Conservation (phyloP, 148 eudicot genomes). For the Tetragonia tetragonoides region DNA sequence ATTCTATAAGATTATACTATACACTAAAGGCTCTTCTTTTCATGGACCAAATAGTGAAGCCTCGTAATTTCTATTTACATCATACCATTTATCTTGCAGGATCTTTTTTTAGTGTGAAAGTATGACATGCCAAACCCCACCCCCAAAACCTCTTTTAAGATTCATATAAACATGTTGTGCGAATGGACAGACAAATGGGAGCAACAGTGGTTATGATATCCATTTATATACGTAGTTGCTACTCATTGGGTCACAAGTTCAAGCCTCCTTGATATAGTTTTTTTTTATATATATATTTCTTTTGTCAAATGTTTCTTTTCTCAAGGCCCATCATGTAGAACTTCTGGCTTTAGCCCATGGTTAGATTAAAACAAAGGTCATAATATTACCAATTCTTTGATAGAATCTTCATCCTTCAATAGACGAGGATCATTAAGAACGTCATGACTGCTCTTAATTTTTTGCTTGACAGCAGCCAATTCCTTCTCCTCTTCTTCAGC, state of each 20-base stretch:
- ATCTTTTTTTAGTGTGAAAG: no score
- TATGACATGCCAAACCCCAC: background rate
- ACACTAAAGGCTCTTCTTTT: background rate
- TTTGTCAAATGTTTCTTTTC: background rate
- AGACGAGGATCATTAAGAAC: slow-evolving; percentile 96
- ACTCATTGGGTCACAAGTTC: no score
- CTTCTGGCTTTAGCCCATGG: background rate
- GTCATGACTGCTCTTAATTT: slow-evolving; percentile 95
- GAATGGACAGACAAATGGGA: no score
- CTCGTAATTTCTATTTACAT: background rate
- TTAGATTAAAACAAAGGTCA: background rate
- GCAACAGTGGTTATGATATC: no score
- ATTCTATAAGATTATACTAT: background rate
- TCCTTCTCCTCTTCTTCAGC: slow-evolving; percentile 96
- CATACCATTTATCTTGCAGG: background rate
- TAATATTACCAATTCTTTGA: slow-evolving; percentile 52
- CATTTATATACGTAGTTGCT: no score
- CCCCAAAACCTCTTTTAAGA: no score
- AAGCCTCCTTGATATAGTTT: no score
- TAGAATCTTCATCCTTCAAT: slow-evolving; percentile 51
- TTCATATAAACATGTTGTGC: no score
- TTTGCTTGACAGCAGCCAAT: slow-evolving; percentile 59
- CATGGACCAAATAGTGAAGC: background rate
- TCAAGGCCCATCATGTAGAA: background rate
- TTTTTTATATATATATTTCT: no score